A percentile compares a stretch with the other conserved stretches of the same genome.
phyloP scores from a whole-genome alignment of 1,284 basidiomycete species.

The Ganoderma resinaceum region DNA sequence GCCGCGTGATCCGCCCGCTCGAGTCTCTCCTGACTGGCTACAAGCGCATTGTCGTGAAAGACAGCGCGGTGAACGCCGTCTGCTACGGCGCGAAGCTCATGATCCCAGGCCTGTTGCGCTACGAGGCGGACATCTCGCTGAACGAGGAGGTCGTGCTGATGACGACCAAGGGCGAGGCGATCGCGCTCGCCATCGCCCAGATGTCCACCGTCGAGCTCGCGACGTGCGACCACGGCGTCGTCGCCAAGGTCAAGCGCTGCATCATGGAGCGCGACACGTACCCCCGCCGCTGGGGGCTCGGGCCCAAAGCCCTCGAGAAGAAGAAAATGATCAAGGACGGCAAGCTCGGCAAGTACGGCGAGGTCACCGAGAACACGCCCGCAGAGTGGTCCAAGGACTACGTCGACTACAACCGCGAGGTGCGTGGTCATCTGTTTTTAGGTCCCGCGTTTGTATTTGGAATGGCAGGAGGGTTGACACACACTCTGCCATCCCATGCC shows the following conservation, averaged over 20 bases:
- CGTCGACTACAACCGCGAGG: conserved; percentile 86
- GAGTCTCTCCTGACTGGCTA: conserved; percentile 96
- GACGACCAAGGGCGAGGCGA: conserved; percentile 99
- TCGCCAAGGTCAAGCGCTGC: conserved; percentile 99
- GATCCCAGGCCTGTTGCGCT: conserved; percentile 98
- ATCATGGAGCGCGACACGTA: conserved; percentile 99
- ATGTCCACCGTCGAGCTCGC: conserved; percentile 99
- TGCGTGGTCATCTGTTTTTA: conserved; percentile 30
- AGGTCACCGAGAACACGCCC: conserved; percentile 92
- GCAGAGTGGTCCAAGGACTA: conserved; percentile 93
- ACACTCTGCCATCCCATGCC: background rate
- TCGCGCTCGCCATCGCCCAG: conserved; percentile 96
- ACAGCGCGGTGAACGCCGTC: conserved; percentile 98
- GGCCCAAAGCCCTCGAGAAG: conserved; percentile 96
- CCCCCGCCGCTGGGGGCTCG: conserved; percentile 97
- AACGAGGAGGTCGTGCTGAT: conserved; percentile 99
- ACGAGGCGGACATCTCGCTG: conserved; percentile 95
- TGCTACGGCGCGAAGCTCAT: conserved; percentile 99
- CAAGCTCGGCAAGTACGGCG: conserved; percentile 95
- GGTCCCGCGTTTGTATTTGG: background rate
- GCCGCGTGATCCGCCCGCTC: conserved; percentile 93
- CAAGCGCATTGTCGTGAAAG: conserved; percentile 99
- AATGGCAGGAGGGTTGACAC: background rate
- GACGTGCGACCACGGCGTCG: conserved; percentile 98
- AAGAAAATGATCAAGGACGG: conserved; percentile 98